Evolutionary conservation across 2,329 filamentous ascomycete genomes (phyloP), one percentile per base, ranked within the genome.

Genomic region (Neonectria punicea): DNA sequence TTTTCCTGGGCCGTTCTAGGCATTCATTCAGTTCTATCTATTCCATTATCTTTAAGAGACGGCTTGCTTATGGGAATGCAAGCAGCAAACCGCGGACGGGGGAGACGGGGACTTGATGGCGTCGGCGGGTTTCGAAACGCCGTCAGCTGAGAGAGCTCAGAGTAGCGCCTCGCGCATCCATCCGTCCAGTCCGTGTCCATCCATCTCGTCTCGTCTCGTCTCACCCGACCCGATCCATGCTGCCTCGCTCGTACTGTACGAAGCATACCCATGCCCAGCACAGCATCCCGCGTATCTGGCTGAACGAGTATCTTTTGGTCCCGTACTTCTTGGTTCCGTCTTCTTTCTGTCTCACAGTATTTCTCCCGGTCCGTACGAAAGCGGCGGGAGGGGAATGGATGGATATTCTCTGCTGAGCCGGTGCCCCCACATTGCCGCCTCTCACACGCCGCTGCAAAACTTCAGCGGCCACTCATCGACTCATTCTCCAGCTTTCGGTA

Each of bases 121-220:
- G 22, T 34, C 44, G 20, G 54, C 39, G 34, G n/a, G 59, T 64
- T 70, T 36, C 50, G 18, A 54, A 50, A 58, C 61, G 51, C 54
- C 58, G 66, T 67, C 67, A 67, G 68, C 68, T 63, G 65, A 73
- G 58, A 73, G 58, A 58, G 56, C 68, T 63, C 68, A 73, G 58
- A 58, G 58, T 59, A 71, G 70, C 71, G 63, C 71, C 65, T 73
- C 47, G 51, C 56, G 43, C 49, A 34, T 51, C 49, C 49, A 34
- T 51, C 49, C 49, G 30, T 51, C 30, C 34, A 54, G 30, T 10
- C 30, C 30, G 6, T 16, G 36, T 16, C 36, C 18, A 55, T 51
- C 53, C 54, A 63, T 58, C 58, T 65, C 69, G 61, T 66, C 67
- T 65, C 69, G 61, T 66, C 67, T 69, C 60, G 54, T 63, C 68